These are phyloP conservation scores for Globisporangium spiculum DNA, from an alignment of 352 stramenopile genomes.

Conservation along the genomic window DNA sequence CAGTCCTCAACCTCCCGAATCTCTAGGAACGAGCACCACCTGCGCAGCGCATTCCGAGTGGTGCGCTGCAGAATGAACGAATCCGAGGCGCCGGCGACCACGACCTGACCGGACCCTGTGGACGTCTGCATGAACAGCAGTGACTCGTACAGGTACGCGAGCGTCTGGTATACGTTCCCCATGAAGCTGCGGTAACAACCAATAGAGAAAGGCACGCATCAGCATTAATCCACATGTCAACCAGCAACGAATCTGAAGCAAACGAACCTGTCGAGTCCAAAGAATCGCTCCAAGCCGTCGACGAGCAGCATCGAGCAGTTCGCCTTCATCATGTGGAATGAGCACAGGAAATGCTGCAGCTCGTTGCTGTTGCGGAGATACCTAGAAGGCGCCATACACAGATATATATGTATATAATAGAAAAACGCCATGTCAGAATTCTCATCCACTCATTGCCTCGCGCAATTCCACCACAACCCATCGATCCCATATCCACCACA, in stretches of 20 bases:
- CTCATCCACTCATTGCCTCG: background rate
- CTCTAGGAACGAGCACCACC: slow-evolving; percentile 7
- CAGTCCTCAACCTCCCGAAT: background rate
- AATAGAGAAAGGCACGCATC: background rate
- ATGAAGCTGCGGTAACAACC: slow-evolving; percentile 20
- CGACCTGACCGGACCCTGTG: slow-evolving; percentile 31
- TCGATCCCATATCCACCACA: too few relatives aligned
- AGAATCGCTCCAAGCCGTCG: slow-evolving; percentile 58
- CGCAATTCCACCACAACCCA: too few relatives aligned
- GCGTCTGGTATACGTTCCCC: slow-evolving; percentile 55
- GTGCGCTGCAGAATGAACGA: slow-evolving; percentile 9
- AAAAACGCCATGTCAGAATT: background rate
- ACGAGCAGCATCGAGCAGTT: slow-evolving; percentile 53
- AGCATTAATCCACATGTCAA: background rate
- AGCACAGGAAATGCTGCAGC: slow-evolving; percentile 63
- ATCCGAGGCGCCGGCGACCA: slow-evolving; percentile 21
- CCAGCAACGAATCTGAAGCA: background rate
- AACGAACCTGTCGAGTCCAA: slow-evolving; percentile 31
- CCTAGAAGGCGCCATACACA: slow-evolving; percentile 14
- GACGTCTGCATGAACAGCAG: slow-evolving; percentile 43
- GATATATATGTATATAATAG: background rate
- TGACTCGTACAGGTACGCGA: slow-evolving; percentile 54
- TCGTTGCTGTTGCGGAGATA: slow-evolving; percentile 42
- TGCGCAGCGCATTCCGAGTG: background rate
- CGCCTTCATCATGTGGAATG: slow-evolving; percentile 45